Conservation (phyloP, 441 rosid species). For the Flueggea neowawraea region DNA sequence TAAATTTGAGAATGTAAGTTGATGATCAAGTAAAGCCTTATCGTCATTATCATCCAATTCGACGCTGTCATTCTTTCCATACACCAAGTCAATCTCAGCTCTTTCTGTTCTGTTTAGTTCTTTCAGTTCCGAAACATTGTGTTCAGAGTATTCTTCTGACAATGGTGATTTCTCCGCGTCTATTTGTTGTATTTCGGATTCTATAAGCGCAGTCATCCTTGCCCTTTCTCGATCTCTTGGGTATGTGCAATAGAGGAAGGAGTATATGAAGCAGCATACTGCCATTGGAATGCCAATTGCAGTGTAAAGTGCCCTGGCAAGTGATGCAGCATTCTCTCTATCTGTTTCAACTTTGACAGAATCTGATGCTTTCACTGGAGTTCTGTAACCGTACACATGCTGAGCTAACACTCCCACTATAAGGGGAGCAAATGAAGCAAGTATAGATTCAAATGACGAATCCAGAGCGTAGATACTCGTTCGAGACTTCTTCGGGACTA, state of each 20-base stretch:
- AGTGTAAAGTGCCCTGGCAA: conserved; percentile 40
- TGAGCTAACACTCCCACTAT: conserved; percentile 44
- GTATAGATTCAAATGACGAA: conserved; percentile 32
- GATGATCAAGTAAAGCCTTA: conserved; percentile 35
- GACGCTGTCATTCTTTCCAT: conserved; percentile 22
- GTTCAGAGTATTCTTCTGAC: neutral
- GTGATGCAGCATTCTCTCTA: conserved; percentile 39
- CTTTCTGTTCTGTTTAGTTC: conserved; percentile 9
- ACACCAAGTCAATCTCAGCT: conserved; percentile 17
- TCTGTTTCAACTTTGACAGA: conserved; percentile 22
- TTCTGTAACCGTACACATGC: conserved; percentile 35
- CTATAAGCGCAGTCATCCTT: conserved; percentile 35
- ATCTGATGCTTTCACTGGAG: conserved; percentile 22
- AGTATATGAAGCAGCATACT: conserved; percentile 42
- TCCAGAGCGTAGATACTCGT: conserved; percentile 52
- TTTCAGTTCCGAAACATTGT: conserved; percentile 6
- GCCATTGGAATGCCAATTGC: conserved; percentile 40
- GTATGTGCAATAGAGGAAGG: conserved; percentile 37
- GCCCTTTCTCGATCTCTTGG: conserved; percentile 41
- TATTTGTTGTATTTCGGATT: conserved; percentile 33
- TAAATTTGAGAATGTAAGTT: conserved; percentile 10
- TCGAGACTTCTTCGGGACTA: conserved; percentile 44
- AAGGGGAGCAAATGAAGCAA: conserved; percentile 42
- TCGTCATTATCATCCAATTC: conserved; percentile 47
- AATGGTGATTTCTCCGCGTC: conserved; percentile 14